Evolutionary conservation across 2,329 filamentous ascomycete species (phyloP).

Genomic region (Camillea tinctor): DNA sequence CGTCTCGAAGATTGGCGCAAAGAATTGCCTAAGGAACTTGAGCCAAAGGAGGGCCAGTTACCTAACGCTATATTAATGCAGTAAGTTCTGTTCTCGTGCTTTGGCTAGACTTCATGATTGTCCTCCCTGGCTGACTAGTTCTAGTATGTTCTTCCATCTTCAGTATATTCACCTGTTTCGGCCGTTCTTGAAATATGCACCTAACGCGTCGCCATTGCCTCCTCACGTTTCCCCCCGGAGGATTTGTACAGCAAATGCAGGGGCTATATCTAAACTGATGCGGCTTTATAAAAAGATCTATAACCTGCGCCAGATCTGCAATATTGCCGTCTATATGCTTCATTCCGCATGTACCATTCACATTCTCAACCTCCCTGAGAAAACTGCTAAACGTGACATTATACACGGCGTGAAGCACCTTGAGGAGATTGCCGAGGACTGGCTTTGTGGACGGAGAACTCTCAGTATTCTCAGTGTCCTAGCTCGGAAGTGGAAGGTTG

Average conservation of each 20-base stretch:
- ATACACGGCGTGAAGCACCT: constrained; percentile 87
- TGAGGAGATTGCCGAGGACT: constrained; percentile 93
- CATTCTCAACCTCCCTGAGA: constrained; percentile 87
- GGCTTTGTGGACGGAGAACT: constrained; percentile 84
- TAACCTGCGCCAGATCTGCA: constrained; percentile 89
- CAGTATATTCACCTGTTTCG: constrained; percentile 95
- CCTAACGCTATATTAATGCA: constrained; percentile 79
- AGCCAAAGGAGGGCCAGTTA: constrained; percentile 84
- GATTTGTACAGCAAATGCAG: constrained; percentile 86
- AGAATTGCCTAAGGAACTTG: constrained; percentile 79
- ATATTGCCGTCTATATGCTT: constrained; percentile 92
- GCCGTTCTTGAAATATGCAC: constrained; percentile 89
- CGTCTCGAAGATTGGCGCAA: constrained; percentile 87
- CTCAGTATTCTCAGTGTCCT: constrained; percentile 82
- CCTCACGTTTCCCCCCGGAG: constrained; percentile 85
- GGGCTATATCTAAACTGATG: constrained; percentile 89
- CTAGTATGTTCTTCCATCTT: constrained; percentile 95
- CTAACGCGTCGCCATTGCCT: constrained; percentile 77
- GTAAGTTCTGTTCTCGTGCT: constrained; percentile 56
- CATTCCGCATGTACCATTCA: constrained; percentile 96
- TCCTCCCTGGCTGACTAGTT: constrained; percentile 22
- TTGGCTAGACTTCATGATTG: background rate
- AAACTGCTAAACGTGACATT: constrained; percentile 85
- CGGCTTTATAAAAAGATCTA: constrained; percentile 91
- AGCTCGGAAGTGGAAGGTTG: constrained; percentile 84